Conservation (phyloP, 306 rosid species). For the Glycine soja region DNA sequence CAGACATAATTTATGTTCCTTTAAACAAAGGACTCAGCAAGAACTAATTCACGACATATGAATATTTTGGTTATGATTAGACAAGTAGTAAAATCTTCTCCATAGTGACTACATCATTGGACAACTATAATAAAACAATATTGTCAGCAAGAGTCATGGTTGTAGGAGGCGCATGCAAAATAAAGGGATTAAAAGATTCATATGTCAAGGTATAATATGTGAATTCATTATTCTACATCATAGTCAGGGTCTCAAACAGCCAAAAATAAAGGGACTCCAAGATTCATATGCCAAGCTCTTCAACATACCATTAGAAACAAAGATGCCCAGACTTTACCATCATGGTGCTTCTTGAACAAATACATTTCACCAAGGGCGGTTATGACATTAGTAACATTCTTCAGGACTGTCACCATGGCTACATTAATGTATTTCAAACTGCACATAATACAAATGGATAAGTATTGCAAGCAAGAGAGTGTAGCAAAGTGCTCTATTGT, state of each 20-base stretch:
- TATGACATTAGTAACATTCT: conserved; percentile 97
- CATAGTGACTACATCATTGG: conserved; percentile 19
- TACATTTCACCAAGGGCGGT: conserved; percentile 98
- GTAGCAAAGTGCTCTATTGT: neutral
- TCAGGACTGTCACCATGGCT: conserved; percentile 98
- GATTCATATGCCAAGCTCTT: conserved; percentile 31
- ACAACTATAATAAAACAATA: conserved; percentile 16
- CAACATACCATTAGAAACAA: conserved; percentile 87
- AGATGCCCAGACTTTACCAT: conserved; percentile 91
- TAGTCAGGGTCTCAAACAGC: conserved; percentile 8
- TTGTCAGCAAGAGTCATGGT: conserved; percentile 6
- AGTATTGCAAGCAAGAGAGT: conserved; percentile 16
- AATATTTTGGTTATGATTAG: conserved; percentile 22
- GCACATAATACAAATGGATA: conserved; percentile 56
- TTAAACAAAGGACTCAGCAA: conserved; percentile 14
- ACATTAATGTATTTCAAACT: conserved; percentile 98
- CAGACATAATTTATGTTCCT: neutral
- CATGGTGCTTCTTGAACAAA: conserved; percentile 88
- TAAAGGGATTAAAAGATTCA: conserved; percentile 26
- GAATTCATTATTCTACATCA: conserved; percentile 33
- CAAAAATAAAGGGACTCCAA: conserved; percentile 14
- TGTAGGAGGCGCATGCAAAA: conserved; percentile 33
- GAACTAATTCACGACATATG: conserved; percentile 13
- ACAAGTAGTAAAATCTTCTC: conserved; percentile 1
- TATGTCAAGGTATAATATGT: neutral